phyloP scores from a whole-genome alignment of 2,329 filamentous ascomycete genomes.

The Nemania serpens region DNA sequence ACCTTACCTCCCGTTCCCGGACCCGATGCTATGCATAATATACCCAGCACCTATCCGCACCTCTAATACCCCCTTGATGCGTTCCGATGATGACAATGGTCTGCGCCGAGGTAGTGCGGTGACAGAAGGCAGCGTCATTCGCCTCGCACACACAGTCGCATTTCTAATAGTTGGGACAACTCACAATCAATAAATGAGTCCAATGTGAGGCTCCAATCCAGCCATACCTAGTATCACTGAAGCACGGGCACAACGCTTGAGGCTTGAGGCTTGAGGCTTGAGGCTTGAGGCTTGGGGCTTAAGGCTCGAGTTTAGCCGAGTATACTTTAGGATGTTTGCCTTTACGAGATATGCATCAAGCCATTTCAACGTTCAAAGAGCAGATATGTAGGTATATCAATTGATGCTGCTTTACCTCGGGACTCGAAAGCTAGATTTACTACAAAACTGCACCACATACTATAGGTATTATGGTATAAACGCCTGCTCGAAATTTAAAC shows the following conservation, averaged over 20 bases:
- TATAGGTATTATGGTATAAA: no score
- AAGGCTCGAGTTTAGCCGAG: no score
- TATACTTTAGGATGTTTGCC: no score
- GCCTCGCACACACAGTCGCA: background rate
- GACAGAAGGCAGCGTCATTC: constrained; percentile 2
- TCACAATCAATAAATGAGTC: background rate
- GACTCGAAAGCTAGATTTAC: no score
- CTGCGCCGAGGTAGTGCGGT: background rate
- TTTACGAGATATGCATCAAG: no score
- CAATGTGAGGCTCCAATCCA: background rate
- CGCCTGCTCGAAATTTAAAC: no score
- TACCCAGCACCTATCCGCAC: background rate
- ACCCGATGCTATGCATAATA: background rate
- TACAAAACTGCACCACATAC: no score
- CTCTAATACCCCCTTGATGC: background rate
- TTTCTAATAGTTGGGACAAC: background rate
- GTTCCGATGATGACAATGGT: background rate
- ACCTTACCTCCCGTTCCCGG: background rate
- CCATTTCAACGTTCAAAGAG: no score
- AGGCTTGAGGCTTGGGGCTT: no score
- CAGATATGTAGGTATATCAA: no score
- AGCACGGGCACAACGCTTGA: no score
- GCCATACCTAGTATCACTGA: background rate
- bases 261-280: background rate
- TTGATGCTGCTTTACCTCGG: no score